Evolutionary conservation across 2,329 filamentous ascomycete genomes (phyloP), one percentile per base, ranked within the genome.

Genomic region (Alternaria sp.): DNA sequence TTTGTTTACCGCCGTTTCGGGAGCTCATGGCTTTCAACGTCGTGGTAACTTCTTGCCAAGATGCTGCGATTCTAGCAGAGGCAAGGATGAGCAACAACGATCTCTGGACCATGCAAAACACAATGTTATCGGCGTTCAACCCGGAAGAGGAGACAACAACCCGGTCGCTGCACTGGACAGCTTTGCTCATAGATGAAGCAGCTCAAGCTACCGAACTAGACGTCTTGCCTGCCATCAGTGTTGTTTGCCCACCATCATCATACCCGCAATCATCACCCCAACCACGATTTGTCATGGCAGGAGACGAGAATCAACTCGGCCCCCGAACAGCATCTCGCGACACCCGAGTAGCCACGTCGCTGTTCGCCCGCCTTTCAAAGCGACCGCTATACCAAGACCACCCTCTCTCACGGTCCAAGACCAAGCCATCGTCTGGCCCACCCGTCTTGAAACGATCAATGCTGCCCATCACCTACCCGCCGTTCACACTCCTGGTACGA

Each of bases 131-230:
- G 26, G 63, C 72, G 4, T 64, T 80, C 17, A 73, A 77, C 40
- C 71, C 76, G 6, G 69, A 70, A 46, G 33, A 57, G 24, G 2
- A 51, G 29, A 21, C 7, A 5, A 14, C 56, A 8, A 50, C 21
- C 7, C 61, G 58, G 5, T 29, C 48, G 1, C 65, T 80, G 23
- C 79, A 81, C 61, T 82, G 80, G 80, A 75, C 73, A 11, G 80
- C 79, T 5, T 68, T 82, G 1, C 60, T 82, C 10, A 69, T 82
- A 33, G 80, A 82, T 60, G 80, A 82, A 70, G 80, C 80, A 13
- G 80, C 79, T 6, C 80, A 82, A 67, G 79, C 79, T 2, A 80
- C 77, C 5, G 80, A 82, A 62, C 69, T 79, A 2, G 78, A 80
- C 40, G 68, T 77, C 26, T 65, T 79, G 11, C 73, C 80, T 14